Percentiles rank a stretch among this genome's conserved stretches.
Evolutionary conservation across 176 grass and related monocot genomes (phyloP).

Genomic region (Chrysopogon serrulatus): DNA sequence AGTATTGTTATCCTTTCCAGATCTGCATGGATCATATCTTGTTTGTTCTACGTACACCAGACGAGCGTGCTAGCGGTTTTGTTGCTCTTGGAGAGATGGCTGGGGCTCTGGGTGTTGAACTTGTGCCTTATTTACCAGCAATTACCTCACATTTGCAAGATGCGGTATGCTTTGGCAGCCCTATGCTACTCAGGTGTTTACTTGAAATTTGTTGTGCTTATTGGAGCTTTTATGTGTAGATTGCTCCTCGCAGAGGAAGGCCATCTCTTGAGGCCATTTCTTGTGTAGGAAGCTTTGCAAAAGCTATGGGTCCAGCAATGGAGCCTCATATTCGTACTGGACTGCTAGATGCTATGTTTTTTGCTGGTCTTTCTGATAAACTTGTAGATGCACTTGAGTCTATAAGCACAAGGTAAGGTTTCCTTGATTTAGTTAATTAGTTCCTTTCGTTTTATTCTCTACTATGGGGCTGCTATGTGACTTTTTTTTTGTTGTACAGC

Average conservation of each 20-base stretch:
- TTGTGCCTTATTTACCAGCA: constrained; percentile 80
- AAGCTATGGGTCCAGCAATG: constrained; percentile 89
- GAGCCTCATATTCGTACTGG: constrained; percentile 87
- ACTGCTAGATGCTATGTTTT: constrained; percentile 86
- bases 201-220: constrained; percentile 25
- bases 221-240: constrained; percentile 45
- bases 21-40: constrained; percentile 99
- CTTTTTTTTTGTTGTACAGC: constrained; percentile 44
- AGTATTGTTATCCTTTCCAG: constrained; percentile 38
- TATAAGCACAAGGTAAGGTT: constrained; percentile 69
- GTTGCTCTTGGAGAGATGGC: constrained; percentile 98
- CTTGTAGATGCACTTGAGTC: constrained; percentile 81
- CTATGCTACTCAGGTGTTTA: constrained; percentile 25
- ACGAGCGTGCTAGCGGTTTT: constrained; percentile 92
- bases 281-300: constrained; percentile 94
- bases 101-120: constrained; percentile 85
- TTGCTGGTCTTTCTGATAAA: constrained; percentile 71
- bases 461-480: not conserved
- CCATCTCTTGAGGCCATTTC: constrained; percentile 94
- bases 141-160: constrained; percentile 82
- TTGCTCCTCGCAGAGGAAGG: constrained; percentile 90
- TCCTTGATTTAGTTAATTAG: not conserved
- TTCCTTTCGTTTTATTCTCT: constrained; percentile 13
- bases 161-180: constrained; percentile 57
- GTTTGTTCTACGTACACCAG: constrained; percentile 85